phyloP scores from a whole-genome alignment of 1,284 basidiomycete genomes.

The Rhodotorula sp. region DNA sequence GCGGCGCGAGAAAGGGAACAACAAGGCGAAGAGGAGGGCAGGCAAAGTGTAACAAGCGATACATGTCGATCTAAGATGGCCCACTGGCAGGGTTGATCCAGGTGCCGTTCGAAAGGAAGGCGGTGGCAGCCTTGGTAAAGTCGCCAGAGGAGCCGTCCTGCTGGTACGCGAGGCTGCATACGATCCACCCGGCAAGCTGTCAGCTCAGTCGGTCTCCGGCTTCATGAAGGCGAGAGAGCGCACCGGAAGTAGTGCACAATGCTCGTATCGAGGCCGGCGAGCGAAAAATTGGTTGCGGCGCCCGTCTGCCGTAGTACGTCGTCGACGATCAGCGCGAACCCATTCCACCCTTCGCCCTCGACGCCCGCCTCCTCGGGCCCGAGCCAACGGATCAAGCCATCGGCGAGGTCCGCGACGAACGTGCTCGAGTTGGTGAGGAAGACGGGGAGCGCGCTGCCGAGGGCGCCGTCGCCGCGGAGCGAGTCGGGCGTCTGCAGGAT shows the following conservation, averaged over 20 bases:
- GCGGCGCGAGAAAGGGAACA: too few relatives aligned
- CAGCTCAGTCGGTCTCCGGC: not conserved
- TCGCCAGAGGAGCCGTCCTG: slow-evolving; percentile 63
- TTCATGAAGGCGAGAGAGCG: not conserved
- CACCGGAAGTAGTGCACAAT: slow-evolving; percentile 72
- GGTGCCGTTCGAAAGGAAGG: slow-evolving; percentile 73
- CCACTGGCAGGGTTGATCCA: slow-evolving; percentile 57
- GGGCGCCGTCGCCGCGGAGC: slow-evolving; percentile 71
- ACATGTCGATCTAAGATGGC: slow-evolving; percentile 13
- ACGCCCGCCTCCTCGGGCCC: slow-evolving; percentile 49
- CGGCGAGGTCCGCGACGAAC: slow-evolving; percentile 57
- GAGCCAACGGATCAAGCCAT: slow-evolving; percentile 71
- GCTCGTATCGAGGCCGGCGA: slow-evolving; percentile 62
- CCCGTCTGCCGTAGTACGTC: slow-evolving; percentile 78
- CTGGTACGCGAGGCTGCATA: slow-evolving; percentile 49
- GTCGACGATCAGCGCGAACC: slow-evolving; percentile 75
- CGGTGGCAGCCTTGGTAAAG: slow-evolving; percentile 74
- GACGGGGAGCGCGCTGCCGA: slow-evolving; percentile 67
- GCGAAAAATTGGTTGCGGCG: slow-evolving; percentile 64
- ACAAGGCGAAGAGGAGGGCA: not conserved
- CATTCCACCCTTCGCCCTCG: slow-evolving; percentile 50
- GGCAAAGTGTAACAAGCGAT: not conserved
- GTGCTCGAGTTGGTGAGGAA: slow-evolving; percentile 72
- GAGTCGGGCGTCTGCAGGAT: slow-evolving; percentile 75
- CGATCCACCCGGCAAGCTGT: too few relatives aligned